Evolutionary conservation across 208 protist species (phyloP), one percentile per base, ranked within the genome.

Genomic region (Acanthamoeba sp.): DNA sequence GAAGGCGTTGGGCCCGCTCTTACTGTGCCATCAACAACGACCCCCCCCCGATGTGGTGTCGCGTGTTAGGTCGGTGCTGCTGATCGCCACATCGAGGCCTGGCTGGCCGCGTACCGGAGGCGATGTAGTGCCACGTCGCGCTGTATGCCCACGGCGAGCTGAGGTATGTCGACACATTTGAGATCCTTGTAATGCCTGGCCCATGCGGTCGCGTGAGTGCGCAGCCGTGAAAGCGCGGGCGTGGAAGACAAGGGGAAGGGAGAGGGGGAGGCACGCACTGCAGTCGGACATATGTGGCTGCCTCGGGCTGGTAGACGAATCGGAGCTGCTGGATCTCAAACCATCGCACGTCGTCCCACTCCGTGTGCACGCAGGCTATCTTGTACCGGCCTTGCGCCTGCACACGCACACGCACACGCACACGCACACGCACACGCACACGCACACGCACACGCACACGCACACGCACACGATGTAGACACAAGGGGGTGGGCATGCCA

Each of bases 331-430:
- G 62, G 62, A 69, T 36, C 62, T 69, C 62, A 22, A 69, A 69
- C 62, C 62, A 69, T 69, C 62, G 62, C 62, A 69, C 62, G 62
- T 69, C 62, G 29, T 69, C 62, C 29, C n/a, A 69, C 62, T 69
- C 62, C n/a, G 29, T 69, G 9, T 69, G 62, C 62, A 69, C 22
- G 10, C n/a, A 69, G n/a, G 62, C 62, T 22, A 69, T 69, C n/a
- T 69, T 27, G 7, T 69, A 69, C 62, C 62, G 62, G 22, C 62
- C 62, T 69, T 69, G 62, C 22, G 62, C 62, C 62, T 69, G 20
- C 20, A 34, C 7, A 16, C 9, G 9, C 22, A 9, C 10, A 10
- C 62, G n/a, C 62, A 69, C 22, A 69, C 29, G n/a, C n/a, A 22
- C 22, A 69, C 4, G n/a, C n/a, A 32, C 59, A 66, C 62, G 29